These are phyloP conservation scores for Phytophthora ohioensis DNA, from an alignment of 352 stramenopile genomes.

Conservation along the genomic window DNA sequence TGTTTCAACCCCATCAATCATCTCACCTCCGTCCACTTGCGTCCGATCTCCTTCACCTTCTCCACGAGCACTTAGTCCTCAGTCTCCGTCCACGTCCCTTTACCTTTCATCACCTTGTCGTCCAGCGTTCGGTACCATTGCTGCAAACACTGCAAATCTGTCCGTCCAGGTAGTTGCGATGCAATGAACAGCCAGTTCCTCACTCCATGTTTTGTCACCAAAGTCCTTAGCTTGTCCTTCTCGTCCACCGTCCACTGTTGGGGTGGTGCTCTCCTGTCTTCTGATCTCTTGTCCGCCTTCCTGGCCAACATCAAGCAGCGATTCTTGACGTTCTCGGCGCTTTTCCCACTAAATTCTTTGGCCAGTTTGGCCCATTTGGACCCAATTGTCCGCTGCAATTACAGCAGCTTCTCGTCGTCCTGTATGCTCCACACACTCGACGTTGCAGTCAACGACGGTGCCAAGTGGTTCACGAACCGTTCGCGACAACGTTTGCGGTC, in stretches of 20 bases:
- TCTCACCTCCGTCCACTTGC: slow-evolving; percentile 68
- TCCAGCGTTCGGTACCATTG: slow-evolving; percentile 68
- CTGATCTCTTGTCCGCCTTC: slow-evolving; percentile 6
- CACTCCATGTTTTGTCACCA: no score
- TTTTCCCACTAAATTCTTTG: slow-evolving; percentile 39
- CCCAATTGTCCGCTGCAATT: slow-evolving; percentile 40
- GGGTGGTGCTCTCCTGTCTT: slow-evolving; percentile 15
- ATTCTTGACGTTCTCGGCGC: slow-evolving; percentile 69
- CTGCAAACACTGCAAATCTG: no score
- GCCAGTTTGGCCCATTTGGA: slow-evolving; percentile 54
- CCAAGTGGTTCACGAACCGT: slow-evolving; percentile 77
- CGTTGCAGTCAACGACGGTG: slow-evolving; percentile 36
- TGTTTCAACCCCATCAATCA: not conserved
- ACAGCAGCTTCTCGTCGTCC: slow-evolving; percentile 55
- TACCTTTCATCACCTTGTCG: slow-evolving; percentile 62
- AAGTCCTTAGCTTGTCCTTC: slow-evolving; percentile 47
- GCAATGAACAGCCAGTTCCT: no score
- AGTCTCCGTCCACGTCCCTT: slow-evolving; percentile 55
- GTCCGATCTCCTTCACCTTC: slow-evolving; percentile 57
- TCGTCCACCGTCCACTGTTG: slow-evolving; percentile 40
- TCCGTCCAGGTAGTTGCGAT: no score
- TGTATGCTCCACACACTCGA: slow-evolving; percentile 43
- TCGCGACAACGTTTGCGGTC: slow-evolving; percentile 80
- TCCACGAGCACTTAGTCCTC: slow-evolving; percentile 57
- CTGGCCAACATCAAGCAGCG: slow-evolving; percentile 44